phyloP scores from a whole-genome alignment of 768 basidiomycete genomes.

The Phylloporus sp. region DNA sequence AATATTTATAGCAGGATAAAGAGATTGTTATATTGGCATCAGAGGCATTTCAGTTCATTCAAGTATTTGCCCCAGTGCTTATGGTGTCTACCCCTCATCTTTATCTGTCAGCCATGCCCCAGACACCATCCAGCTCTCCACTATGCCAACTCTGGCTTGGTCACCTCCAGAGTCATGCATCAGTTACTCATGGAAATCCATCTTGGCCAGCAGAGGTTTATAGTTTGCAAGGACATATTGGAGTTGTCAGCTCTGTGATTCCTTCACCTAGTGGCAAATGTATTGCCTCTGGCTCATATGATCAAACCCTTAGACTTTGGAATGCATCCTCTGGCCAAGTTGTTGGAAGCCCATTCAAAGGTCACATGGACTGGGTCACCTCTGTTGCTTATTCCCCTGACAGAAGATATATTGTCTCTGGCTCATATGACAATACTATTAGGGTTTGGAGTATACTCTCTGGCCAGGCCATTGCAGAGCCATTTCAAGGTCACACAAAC shows the following conservation, averaged over 20 bases:
- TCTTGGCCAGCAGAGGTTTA: not conserved
- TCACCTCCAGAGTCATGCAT: not conserved
- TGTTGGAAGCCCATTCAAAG: too few species aligned
- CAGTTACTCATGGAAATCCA: not conserved
- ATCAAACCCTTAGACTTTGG: too few species aligned
- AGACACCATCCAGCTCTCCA: not conserved
- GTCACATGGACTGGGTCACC: too few species aligned
- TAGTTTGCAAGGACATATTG: not conserved
- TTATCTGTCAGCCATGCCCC: not conserved
- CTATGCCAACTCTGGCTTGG: not conserved
- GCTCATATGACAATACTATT: too few species aligned
- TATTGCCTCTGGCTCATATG: not conserved
- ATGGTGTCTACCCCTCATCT: not conserved
- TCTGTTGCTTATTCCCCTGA: too few species aligned
- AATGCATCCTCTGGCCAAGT: too few species aligned
- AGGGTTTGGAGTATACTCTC: too few species aligned
- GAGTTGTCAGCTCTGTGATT: not conserved
- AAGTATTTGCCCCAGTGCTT: not conserved
- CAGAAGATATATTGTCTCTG: too few species aligned
- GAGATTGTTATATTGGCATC: not conserved
- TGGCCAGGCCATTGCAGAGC: not conserved
- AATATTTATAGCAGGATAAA: not conserved
- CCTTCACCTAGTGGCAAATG: not conserved
- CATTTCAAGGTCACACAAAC: too few species aligned
- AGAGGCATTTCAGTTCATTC: not conserved